Percentiles rank a stretch among this genome's conserved stretches.
Evolutionary conservation across 129 eudicot species (phyloP).

Genomic region (Chrysanthemum makinoi): DNA sequence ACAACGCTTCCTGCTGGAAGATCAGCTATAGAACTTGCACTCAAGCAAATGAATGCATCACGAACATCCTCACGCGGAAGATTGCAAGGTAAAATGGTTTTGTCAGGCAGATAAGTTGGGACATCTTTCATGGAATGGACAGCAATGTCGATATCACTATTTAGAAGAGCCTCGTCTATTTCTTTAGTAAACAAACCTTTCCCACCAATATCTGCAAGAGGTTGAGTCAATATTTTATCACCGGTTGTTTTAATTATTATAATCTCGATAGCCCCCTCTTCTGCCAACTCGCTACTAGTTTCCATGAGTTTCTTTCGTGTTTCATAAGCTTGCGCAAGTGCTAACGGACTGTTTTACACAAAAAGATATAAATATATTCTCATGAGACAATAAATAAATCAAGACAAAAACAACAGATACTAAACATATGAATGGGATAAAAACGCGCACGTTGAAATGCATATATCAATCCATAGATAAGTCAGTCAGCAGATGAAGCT

Average conservation of each 20-base stretch:
- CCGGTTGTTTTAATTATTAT: slow-evolving; percentile 93
- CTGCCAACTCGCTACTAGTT: slow-evolving; percentile 73
- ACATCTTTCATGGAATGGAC: slow-evolving; percentile 99
- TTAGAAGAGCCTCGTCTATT: slow-evolving; percentile 88
- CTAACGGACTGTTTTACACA: slow-evolving; percentile 85
- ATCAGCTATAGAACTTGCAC: slow-evolving; percentile 71
- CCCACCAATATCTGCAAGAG: slow-evolving; percentile 97
- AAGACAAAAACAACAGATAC: too few species aligned
- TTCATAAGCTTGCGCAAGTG: slow-evolving; percentile 95
- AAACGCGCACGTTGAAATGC: too few species aligned
- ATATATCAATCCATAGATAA: too few species aligned
- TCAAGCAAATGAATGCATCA: slow-evolving; percentile 83
- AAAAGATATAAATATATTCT: background rate
- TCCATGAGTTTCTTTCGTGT: slow-evolving; percentile 77
- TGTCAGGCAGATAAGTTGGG: slow-evolving; percentile 88
- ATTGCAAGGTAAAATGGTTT: slow-evolving; percentile 90
- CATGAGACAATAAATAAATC: too few species aligned
- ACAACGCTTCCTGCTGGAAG: slow-evolving; percentile 81
- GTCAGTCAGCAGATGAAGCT: too few species aligned
- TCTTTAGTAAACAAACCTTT: slow-evolving; percentile 96
- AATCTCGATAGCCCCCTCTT: slow-evolving; percentile 89
- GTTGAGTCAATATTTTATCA: slow-evolving; percentile 80
- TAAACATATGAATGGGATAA: too few species aligned
- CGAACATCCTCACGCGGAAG: slow-evolving; percentile 95
- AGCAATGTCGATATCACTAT: slow-evolving; percentile 86